Conservation (phyloP, 2,329 filamentous ascomycete species). For the Colletotrichum tropicicola region DNA sequence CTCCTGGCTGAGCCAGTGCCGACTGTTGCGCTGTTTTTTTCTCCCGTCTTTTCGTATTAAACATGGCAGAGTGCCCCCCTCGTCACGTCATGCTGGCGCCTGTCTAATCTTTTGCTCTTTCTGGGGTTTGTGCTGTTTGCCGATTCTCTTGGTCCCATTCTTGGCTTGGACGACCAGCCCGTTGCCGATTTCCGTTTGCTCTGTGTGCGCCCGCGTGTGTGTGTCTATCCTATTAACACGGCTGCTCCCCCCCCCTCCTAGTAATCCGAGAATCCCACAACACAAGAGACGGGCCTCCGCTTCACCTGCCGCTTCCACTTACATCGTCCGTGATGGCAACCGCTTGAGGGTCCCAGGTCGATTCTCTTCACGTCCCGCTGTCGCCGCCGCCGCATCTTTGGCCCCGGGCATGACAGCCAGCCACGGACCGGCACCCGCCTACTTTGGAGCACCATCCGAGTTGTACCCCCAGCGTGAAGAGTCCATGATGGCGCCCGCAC, state of each 20-base stretch:
- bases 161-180: neutral
- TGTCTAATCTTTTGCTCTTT: slow-evolving; percentile 7
- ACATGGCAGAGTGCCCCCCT: slow-evolving; percentile 12
- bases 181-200: slow-evolving; percentile 16
- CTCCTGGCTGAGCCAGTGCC: slow-evolving; percentile 3
- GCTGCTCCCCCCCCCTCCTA: slow-evolving; percentile 15
- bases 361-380: slow-evolving; percentile 5
- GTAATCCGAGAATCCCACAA: slow-evolving; percentile 26
- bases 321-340: slow-evolving; percentile 24
- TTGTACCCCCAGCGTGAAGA: slow-evolving; percentile 26
- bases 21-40: slow-evolving; percentile 10
- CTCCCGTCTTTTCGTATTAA: slow-evolving; percentile 22
- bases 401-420: slow-evolving; percentile 21
- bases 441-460: slow-evolving; percentile 28
- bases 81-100: slow-evolving; percentile 16
- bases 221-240: slow-evolving; percentile 6
- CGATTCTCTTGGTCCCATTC: slow-evolving; percentile 7
- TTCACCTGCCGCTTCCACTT: slow-evolving; percentile 23
- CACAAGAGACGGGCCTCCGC: slow-evolving; percentile 32
- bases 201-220: too few species aligned
- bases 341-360: slow-evolving; percentile 27
- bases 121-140: slow-evolving; percentile 1
- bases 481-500: slow-evolving; percentile 7
- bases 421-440: slow-evolving; percentile 27
- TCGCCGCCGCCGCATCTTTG: neutral